Evolutionary conservation across 1,284 basidiomycete genomes (phyloP), one percentile per base, ranked within the genome.

Genomic region (Leccinum subrobustum): DNA sequence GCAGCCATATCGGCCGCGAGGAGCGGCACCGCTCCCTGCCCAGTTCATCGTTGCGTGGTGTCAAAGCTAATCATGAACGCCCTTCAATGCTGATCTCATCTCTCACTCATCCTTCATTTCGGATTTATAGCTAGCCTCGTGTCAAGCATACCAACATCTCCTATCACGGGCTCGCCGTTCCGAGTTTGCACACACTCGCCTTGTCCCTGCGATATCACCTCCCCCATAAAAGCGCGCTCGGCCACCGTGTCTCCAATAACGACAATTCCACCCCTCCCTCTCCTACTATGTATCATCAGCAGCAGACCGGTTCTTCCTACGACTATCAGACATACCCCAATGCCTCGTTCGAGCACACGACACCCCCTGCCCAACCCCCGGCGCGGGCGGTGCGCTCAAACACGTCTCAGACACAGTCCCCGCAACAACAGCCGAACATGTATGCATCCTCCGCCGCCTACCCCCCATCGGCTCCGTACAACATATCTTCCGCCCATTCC

Each of bases 301-400:
- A 77, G 62, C 72, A 78, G 64, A 73, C 76, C 60, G 72, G 76
- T 66, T 71, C 73, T 61, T 74, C 71, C 44, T 87, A 89, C 71
- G 81, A 82, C 63, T 85, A 85, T 67, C 60, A 79, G 39, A 68
- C 76, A 42, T 83, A 82, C 64, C 73, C 78, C 7, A 67, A 75
- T 18, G 66, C 76, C 11, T 67, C 77, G n/a, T 81, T 77, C 63
- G 77, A 79, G 52, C 64, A 73, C 64, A 55, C 68, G 58, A 65
- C 79, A 70, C 67, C 71, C 73, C 65, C 75, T 74, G 60, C 70
- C 66, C 75, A 73, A 61, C 68, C 76, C 5, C 42, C 42, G 62
- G 69, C 59, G 64, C 73, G 76, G 54, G 56, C 73, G 39, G 69
- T 74, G 64, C 70, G 76, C 64, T 65, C 77, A 65, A 70, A 66